A percentile compares a stretch with the other conserved stretches of the same genome.
Evolutionary conservation across 768 basidiomycete species (phyloP).

Genomic region (Suillus weaverae): DNA sequence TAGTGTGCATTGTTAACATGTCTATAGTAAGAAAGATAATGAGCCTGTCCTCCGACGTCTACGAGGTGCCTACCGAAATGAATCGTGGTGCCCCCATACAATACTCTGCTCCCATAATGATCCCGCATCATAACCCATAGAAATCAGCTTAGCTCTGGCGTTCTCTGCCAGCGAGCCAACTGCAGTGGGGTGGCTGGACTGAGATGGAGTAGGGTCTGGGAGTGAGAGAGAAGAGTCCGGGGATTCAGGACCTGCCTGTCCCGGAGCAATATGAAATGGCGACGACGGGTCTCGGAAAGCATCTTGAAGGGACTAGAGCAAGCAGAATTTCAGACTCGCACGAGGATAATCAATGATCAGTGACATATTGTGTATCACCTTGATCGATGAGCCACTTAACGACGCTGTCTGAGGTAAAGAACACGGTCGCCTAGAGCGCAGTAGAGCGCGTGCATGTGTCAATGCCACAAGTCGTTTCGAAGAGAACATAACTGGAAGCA

Average conservation of each 20-base stretch:
- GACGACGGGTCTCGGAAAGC: slow-evolving; percentile 64
- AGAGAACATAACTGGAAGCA: neutral
- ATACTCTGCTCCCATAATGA: slow-evolving; percentile 80
- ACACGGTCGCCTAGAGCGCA: neutral
- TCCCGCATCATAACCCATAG: slow-evolving; percentile 55
- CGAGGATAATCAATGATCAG: neutral
- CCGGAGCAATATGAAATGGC: slow-evolving; percentile 64
- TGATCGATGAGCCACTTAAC: slow-evolving; percentile 28
- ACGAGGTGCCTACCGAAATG: slow-evolving; percentile 60
- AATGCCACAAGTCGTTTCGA: neutral
- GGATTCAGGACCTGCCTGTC: slow-evolving; percentile 57
- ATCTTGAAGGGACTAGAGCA: slow-evolving; percentile 55
- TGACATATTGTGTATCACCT: slow-evolving; percentile 15
- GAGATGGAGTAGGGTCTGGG: neutral
- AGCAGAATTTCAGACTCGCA: neutral
- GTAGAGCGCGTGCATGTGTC: neutral
- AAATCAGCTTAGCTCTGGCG: slow-evolving; percentile 43
- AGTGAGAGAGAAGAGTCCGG: slow-evolving; percentile 43
- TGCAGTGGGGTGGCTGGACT: neutral
- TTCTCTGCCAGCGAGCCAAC: slow-evolving; percentile 29
- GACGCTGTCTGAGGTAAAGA: slow-evolving; percentile 1
- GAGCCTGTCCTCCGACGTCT: neutral
- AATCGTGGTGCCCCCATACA: slow-evolving; percentile 80
- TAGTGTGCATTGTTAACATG: slow-evolving; percentile 82
- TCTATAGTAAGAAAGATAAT: slow-evolving; percentile 34